Conservation (phyloP, 2,329 filamentous ascomycete genomes). For the Nectriaceae sp. region DNA sequence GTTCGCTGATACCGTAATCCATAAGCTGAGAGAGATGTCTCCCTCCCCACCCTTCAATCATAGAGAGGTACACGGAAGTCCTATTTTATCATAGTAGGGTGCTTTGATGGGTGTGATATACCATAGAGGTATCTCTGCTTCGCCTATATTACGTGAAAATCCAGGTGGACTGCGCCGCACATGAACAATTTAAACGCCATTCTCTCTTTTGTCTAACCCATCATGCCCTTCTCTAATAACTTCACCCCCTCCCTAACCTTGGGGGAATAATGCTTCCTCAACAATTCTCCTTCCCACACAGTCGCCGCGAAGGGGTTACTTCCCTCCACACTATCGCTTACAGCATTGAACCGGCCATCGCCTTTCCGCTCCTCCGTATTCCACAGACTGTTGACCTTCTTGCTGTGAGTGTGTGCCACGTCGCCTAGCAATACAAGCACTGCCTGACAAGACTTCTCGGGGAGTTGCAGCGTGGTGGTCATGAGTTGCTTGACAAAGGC, state of each 20-base stretch:
- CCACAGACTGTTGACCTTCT: constrained; percentile 85
- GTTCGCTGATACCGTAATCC: too few relatives aligned
- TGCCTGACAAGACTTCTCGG: constrained; percentile 85
- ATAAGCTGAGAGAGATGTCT: too few relatives aligned
- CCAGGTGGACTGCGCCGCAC: too few relatives aligned
- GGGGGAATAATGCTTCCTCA: constrained; percentile 84
- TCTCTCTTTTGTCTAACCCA: constrained; percentile 22
- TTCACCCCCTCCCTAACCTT: constrained; percentile 76
- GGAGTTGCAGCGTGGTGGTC: constrained; percentile 78
- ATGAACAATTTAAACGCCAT: too few relatives aligned
- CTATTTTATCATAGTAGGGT: too few relatives aligned
- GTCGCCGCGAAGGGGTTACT: constrained; percentile 91
- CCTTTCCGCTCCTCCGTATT: constrained; percentile 91
- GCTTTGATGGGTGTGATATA: too few relatives aligned
- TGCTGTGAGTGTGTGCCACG: constrained; percentile 77
- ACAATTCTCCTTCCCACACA: constrained; percentile 89
- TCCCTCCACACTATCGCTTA: constrained; percentile 73
- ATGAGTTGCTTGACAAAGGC: constrained; percentile 92
- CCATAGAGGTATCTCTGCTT: too few relatives aligned
- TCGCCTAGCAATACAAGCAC: constrained; percentile 76
- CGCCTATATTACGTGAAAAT: too few relatives aligned
- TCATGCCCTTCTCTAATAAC: constrained; percentile 67
- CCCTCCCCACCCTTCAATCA: too few relatives aligned
- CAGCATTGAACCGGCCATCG: constrained; percentile 80
- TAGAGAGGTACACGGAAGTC: too few relatives aligned